Base-by-base conservation (phyloP, 495 filamentous ascomycete species). In the Annulohypoxylon moriforme region DNA sequence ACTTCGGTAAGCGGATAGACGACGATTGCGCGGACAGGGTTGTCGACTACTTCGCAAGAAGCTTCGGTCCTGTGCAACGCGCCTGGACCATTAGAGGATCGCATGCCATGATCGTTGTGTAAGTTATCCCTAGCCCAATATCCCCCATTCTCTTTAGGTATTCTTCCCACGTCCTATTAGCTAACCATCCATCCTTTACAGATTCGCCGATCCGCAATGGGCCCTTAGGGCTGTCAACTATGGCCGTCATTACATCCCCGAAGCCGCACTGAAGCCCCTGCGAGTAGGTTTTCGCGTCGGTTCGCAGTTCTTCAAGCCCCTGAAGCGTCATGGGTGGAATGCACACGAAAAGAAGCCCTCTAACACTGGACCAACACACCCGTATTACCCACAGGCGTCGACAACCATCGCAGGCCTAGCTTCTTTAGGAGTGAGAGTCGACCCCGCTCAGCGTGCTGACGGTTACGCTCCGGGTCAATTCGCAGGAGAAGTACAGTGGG, bases 31-130 rank as follows among this genome's bases (percentile, higher is more conserved):
- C 4, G 1, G 13, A 16, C 6, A 36, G 1, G 34, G 14, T 71
- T 18, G 13, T 3, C 14, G 13, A 60, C 1, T 4, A 65, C 31
- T 75, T 75, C 14, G 33, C 38, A 20, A 31, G 25, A 13, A 4
- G 9, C n/a, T 69, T 46, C 18, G 72, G 72, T 11, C 0, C 1
- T 0, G 33, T 72, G 9, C 29, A 58, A 11, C 8, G 9, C 1
- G 8, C 22, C 4, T 40, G 18, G 46, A 6, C 6, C 3, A 1
- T n/a, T 11, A 14, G 3, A 3, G 13, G 13, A 27, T 11, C 13
- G 1, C 47, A 13, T 3, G 22, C 24, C 2, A n/a, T 52, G 10
- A 14, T 52, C 3, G 5, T 52, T 24, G 4, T 29, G 47, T 52
- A 52, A 52, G 47, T 52, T 52, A 10, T 25, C 14, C n/a, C 47